Evolutionary conservation across 306 rosid genomes (phyloP).

Genomic region (Dalbergia cultrata): DNA sequence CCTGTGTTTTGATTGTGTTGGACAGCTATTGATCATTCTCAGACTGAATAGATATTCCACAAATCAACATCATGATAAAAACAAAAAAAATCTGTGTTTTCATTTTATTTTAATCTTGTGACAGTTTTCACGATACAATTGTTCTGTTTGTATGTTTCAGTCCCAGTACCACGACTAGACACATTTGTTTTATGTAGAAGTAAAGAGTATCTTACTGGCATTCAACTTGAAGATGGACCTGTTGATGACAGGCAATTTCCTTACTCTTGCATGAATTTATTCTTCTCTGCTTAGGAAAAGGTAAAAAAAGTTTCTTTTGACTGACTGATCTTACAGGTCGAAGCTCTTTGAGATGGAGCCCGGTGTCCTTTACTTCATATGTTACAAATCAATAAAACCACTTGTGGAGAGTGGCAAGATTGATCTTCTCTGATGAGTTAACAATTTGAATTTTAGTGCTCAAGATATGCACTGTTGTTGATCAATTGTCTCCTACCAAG

Average conservation of each 20-base stretch:
- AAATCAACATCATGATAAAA: no score
- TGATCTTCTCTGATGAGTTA: constrained; percentile 55
- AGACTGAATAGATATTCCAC: no score
- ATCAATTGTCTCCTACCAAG: constrained; percentile 26
- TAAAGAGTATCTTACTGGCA: constrained; percentile 76
- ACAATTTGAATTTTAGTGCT: constrained; percentile 19
- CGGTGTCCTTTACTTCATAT: constrained; percentile 70
- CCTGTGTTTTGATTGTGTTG: not conserved
- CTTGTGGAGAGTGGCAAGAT: constrained; percentile 85
- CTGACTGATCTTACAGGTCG: constrained; percentile 52
- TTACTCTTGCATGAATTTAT: constrained; percentile 30
- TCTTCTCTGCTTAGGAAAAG: constrained; percentile 5
- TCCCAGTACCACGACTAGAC: constrained; percentile 80
- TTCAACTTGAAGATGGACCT: constrained; percentile 89
- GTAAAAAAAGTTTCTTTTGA: not conserved
- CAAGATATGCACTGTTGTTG: constrained; percentile 2
- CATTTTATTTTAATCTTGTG: no score
- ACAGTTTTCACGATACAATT: not conserved
- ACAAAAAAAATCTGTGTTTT: no score
- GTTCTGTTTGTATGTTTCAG: constrained; percentile 54
- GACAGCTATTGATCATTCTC: not conserved
- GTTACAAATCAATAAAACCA: constrained; percentile 85
- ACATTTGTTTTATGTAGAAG: constrained; percentile 91
- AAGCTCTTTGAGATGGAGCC: constrained; percentile 65
- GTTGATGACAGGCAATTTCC: constrained; percentile 72